Percentiles rank a stretch among this genome's conserved stretches.
Conservation (phyloP, 192 early-diverging fungal genomes). For the Allomyces macrogynus region DNA sequence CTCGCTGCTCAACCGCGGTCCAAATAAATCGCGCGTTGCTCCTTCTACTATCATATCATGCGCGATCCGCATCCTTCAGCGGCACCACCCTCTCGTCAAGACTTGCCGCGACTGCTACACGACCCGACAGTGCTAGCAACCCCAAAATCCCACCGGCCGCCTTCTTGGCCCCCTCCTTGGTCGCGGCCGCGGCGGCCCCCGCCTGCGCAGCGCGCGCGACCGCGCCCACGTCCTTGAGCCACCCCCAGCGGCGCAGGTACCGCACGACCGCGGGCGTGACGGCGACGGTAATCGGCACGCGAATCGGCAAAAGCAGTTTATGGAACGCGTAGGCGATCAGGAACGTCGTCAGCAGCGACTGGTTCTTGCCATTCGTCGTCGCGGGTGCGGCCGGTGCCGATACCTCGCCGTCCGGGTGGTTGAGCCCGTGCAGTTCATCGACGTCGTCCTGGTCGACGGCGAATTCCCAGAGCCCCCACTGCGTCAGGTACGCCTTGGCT, state of each 20-base stretch:
- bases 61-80: no score
- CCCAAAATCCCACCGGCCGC: no score
- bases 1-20: no score
- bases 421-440: not conserved
- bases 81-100: no score
- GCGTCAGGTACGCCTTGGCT: not conserved
- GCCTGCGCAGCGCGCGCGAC: not conserved
- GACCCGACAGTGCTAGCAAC: no score
- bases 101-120: no score
- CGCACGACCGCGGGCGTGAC: slow-evolving; percentile 3
- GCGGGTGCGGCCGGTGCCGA: not conserved
- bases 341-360: not conserved
- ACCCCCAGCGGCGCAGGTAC: slow-evolving; percentile 1
- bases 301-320: slow-evolving; percentile 3
- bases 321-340: slow-evolving; percentile 5
- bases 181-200: no score
- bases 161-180: no score
- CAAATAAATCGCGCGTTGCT: no score
- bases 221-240: not conserved
- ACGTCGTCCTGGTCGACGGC: not conserved
- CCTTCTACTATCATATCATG: no score
- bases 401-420: not conserved
- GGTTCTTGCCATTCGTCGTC: not conserved
- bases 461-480: not conserved
- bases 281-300: slow-evolving; percentile 2